phyloP scores from a whole-genome alignment of 768 basidiomycete species.

The Hygrocybe punicea region DNA sequence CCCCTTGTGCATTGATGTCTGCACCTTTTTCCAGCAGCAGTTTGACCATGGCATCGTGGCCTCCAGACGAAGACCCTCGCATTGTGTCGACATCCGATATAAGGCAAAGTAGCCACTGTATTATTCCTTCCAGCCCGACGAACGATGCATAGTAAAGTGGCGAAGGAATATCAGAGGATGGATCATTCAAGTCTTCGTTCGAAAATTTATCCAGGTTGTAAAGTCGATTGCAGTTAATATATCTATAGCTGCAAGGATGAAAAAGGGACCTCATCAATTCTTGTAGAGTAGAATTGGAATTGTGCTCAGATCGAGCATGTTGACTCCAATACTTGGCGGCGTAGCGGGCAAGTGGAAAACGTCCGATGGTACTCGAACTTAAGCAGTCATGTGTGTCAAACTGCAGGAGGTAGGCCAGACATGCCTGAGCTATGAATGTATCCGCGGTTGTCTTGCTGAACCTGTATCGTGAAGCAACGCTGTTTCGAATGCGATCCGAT shows the following conservation, averaged over 20 bases:
- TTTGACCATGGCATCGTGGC: neutral
- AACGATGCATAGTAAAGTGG: neutral
- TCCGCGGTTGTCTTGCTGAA: neutral
- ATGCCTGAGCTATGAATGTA: neutral
- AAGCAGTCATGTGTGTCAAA: neutral
- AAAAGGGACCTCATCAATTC: neutral
- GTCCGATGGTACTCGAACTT: neutral
- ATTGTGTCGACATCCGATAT: neutral
- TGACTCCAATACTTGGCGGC: neutral
- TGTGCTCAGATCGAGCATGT: neutral
- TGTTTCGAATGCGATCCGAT: neutral
- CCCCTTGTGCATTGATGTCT: no score
- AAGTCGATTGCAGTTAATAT: neutral
- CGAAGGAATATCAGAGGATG: neutral
- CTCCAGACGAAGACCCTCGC: neutral
- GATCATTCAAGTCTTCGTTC: neutral
- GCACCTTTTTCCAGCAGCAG: no score
- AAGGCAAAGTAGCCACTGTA: neutral
- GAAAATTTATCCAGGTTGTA: neutral
- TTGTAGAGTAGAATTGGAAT: neutral
- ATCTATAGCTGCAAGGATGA: neutral
- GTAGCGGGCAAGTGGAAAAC: constrained; percentile 1
- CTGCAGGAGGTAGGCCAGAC: constrained; percentile 1
- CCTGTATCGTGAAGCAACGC: neutral
- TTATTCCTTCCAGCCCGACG: neutral